A percentile compares a stretch with the other conserved stretches of the same genome.
Conservation (phyloP, 139 green algal genomes). For the Pleodorina starrii region DNA sequence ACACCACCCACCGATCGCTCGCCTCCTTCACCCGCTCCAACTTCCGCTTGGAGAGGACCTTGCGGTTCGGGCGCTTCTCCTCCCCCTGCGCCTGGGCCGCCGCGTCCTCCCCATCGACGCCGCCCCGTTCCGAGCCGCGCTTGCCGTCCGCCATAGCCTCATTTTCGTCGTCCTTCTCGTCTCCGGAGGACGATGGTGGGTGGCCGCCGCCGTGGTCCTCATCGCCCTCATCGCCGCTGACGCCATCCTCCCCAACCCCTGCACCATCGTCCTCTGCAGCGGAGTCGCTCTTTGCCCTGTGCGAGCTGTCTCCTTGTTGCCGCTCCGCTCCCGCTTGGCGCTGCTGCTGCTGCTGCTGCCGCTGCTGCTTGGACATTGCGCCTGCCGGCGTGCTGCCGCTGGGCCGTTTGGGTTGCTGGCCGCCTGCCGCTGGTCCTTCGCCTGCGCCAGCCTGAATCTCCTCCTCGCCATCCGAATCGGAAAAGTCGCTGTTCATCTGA, state of each 20-base stretch:
- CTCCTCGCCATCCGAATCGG: neutral
- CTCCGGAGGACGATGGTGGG: neutral
- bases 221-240: neutral
- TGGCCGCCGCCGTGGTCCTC: neutral
- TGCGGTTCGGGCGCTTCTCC: conserved; percentile 44
- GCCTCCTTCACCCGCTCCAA: conserved; percentile 67
- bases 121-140: neutral
- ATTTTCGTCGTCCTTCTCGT: neutral
- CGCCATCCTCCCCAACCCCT: neutral
- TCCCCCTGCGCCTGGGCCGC: too few relatives aligned
- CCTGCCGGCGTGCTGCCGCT: neutral
- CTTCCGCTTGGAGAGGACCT: conserved; percentile 65
- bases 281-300: too few relatives aligned
- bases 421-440: neutral
- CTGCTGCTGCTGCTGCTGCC: too few relatives aligned
- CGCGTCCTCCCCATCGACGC: neutral
- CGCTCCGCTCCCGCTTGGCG: too few relatives aligned
- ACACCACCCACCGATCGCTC: conserved; percentile 57
- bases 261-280: neutral
- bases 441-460: neutral
- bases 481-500: conserved; percentile 28
- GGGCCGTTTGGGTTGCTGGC: neutral
- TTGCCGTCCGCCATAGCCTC: too few relatives aligned
- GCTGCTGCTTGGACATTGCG: too few relatives aligned
- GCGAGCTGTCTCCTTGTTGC: too few relatives aligned